Evolutionary conservation across 345 rosid species (phyloP).

Genomic region (Lepidium didymum): DNA sequence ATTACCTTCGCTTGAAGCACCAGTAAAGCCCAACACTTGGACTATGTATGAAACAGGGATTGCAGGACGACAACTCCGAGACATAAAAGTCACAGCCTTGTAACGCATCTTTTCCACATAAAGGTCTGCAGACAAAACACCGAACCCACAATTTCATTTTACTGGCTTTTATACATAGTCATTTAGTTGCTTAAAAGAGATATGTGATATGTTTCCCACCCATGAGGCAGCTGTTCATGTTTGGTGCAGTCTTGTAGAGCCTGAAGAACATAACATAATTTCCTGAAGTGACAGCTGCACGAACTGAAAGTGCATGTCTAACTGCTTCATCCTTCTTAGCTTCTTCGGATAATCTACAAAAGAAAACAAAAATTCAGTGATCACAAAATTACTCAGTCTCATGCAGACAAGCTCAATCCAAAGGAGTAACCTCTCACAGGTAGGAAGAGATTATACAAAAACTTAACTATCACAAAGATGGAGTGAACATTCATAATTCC

Average conservation of each 20-base stretch:
- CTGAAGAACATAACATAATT: conserved; percentile 84
- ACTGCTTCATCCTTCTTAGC: conserved; percentile 72
- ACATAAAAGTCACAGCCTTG: conserved; percentile 82
- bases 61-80: conserved; percentile 86
- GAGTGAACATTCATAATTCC: background rate
- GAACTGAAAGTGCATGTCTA: conserved; percentile 93
- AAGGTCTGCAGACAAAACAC: conserved; percentile 56
- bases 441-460: conserved; percentile 2
- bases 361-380: background rate
- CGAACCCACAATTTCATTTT: background rate
- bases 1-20: conserved; percentile 37
- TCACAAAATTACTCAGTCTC: background rate
- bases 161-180: background rate
- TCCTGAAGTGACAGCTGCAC: conserved; percentile 89
- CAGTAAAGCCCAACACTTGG: conserved; percentile 63
- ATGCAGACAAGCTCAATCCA: conserved; percentile 1
- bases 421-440: conserved; percentile 9
- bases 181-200: background rate
- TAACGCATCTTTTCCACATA: conserved; percentile 88
- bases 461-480: background rate
- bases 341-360: conserved; percentile 61
- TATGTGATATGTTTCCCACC: conserved; percentile 42
- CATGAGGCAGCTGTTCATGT: conserved; percentile 84
- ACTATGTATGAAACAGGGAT: conserved; percentile 69
- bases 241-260: conserved; percentile 81